Conservation (phyloP, 2,329 filamentous ascomycete genomes). For the Trichoderma brevicompactum region DNA sequence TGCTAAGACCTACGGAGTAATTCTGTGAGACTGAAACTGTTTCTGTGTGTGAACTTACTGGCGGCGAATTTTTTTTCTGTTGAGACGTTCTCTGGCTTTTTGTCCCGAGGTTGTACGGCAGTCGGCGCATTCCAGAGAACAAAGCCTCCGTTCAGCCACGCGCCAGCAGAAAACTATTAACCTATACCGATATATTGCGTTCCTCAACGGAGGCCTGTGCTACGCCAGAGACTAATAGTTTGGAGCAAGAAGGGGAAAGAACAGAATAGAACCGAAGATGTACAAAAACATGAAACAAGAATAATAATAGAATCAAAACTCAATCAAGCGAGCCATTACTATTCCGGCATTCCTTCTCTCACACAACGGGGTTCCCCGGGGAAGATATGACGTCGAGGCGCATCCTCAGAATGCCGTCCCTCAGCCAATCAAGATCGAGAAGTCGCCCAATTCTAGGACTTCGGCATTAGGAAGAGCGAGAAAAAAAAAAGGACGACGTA, state of each 20-base stretch:
- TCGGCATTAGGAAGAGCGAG: background rate
- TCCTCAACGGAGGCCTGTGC: too few relatives aligned
- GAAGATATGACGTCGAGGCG: slow-evolving; percentile 12
- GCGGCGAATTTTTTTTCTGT: too few relatives aligned
- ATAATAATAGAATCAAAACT: background rate
- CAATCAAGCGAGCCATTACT: background rate
- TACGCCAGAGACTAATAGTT: too few relatives aligned
- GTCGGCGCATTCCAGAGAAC: too few relatives aligned
- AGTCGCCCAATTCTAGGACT: background rate
- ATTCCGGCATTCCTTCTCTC: background rate
- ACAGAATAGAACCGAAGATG: too few relatives aligned
- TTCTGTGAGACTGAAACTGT: background rate
- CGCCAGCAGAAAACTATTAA: too few relatives aligned
- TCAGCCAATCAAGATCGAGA: background rate
- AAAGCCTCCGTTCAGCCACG: too few relatives aligned
- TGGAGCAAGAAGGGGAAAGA: too few relatives aligned
- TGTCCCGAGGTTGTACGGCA: too few relatives aligned
- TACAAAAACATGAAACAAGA: background rate
- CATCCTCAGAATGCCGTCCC: background rate
- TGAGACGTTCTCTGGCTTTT: too few relatives aligned
- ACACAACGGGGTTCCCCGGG: background rate
- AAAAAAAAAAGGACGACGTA: background rate
- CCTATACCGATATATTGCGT: too few relatives aligned
- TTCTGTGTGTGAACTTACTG: background rate
- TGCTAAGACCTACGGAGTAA: background rate